These are phyloP conservation scores for Bretschneidera sinensis DNA, from an alignment of 345 rosid genomes.

Conservation along the genomic window DNA sequence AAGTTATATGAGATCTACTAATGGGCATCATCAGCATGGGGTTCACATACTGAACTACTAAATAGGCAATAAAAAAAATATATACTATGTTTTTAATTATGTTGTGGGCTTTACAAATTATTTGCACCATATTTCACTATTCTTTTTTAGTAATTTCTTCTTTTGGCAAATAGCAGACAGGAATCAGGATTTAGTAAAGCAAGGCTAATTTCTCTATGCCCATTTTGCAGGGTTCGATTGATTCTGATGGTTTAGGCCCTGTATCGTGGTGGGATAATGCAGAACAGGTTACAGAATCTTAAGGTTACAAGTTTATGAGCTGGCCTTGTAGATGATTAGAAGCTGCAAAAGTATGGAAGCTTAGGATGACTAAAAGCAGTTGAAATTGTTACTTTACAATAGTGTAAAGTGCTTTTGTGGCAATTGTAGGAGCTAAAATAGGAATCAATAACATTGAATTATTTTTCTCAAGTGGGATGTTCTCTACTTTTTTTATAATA, in stretches of 20 bases:
- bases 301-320: background rate
- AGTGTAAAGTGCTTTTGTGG: too few relatives aligned
- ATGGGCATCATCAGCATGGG: too few relatives aligned
- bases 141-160: background rate
- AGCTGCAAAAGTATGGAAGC: background rate
- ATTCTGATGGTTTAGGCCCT: conserved; percentile 75
- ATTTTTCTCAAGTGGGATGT: too few relatives aligned
- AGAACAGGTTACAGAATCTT: conserved; percentile 13
- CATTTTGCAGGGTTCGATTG: conserved; percentile 55
- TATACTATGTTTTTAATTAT: background rate
- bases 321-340: too few relatives aligned
- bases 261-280: conserved; percentile 75
- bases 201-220: background rate
- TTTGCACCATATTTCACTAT: background rate
- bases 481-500: too few relatives aligned
- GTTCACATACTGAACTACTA: background rate
- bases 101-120: background rate
- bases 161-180: background rate
- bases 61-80: background rate
- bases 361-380: background rate
- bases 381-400: too few relatives aligned
- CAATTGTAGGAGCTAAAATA: too few relatives aligned
- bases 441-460: too few relatives aligned
- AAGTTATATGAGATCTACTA: background rate
- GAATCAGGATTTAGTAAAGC: too few relatives aligned